phyloP scores from a whole-genome alignment of 2,329 filamentous ascomycete genomes.

The Curvularia sp. region DNA sequence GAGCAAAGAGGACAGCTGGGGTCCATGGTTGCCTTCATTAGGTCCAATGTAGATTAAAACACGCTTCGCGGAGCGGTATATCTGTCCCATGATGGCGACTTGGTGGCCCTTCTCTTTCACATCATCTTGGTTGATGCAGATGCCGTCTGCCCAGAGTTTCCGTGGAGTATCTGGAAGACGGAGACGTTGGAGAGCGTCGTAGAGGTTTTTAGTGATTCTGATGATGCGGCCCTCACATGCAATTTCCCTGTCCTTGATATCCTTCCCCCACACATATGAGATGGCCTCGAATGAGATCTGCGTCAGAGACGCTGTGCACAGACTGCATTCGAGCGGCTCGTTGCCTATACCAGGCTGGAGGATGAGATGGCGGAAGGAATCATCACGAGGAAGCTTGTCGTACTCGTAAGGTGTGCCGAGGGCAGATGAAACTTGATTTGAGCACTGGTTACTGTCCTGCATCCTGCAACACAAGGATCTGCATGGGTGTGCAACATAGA shows the following conservation, averaged over 20 bases:
- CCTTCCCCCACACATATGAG: conserved; percentile 23
- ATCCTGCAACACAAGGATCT: neutral
- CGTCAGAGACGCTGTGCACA: conserved; percentile 9
- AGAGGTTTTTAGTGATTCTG: conserved; percentile 15
- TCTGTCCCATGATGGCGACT: conserved; percentile 22
- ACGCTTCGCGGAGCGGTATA: conserved; percentile 18
- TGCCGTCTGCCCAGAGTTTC: conserved; percentile 25
- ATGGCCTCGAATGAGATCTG: conserved; percentile 22
- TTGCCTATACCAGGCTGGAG: conserved; percentile 8
- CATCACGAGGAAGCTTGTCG: conserved; percentile 8
- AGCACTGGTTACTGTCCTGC: neutral
- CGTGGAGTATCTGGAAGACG: conserved; percentile 9
- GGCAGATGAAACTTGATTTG: neutral
- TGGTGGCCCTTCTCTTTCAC: conserved; percentile 24
- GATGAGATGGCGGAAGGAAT: conserved; percentile 9
- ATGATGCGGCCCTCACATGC: conserved; percentile 11
- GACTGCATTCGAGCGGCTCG: conserved; percentile 16
- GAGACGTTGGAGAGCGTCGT: conserved; percentile 14
- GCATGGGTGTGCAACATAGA: neutral
- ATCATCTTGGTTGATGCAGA: conserved; percentile 27
- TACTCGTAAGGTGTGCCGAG: conserved; percentile 9
- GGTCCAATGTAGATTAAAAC: conserved; percentile 21
- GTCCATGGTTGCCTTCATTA: conserved; percentile 9
- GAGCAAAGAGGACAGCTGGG: conserved; percentile 10
- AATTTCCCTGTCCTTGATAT: conserved; percentile 12